Percentiles rank a stretch among this genome's conserved stretches.
These are phyloP conservation scores for Gynandropsis gynandra DNA, from an alignment of 345 rosid genomes.

Conservation along the genomic window DNA sequence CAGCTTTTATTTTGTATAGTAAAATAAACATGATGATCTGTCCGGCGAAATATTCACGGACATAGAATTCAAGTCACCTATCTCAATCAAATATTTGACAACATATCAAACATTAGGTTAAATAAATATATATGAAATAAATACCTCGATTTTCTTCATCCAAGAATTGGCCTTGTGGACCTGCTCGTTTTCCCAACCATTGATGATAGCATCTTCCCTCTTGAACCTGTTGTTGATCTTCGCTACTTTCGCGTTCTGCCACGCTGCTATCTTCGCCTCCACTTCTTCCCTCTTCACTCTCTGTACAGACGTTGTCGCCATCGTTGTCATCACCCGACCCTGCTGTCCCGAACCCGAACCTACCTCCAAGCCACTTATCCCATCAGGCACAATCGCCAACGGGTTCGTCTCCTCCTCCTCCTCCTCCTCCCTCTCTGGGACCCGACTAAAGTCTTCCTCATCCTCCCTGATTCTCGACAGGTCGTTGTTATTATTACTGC, in stretches of 20 bases:
- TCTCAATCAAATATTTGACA: too few relatives aligned
- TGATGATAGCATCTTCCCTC: conserved; percentile 86
- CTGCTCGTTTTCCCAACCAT: conserved; percentile 88
- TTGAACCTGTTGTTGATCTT: conserved; percentile 88
- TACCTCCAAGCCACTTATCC: conserved; percentile 26
- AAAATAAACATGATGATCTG: too few relatives aligned
- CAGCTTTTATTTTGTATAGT: too few relatives aligned
- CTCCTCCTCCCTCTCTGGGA: too few relatives aligned
- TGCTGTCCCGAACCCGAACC: conserved; percentile 23
- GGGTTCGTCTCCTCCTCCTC: conserved; percentile 67
- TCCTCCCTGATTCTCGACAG: conserved; percentile 72
- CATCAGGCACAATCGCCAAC: conserved; percentile 76
- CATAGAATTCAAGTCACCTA: too few relatives aligned
- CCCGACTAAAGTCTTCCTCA: too few relatives aligned
- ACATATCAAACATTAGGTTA: too few relatives aligned
- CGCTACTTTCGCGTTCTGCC: conserved; percentile 84
- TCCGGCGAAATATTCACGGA: too few relatives aligned
- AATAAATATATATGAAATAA: neutral
- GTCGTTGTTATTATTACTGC: conserved; percentile 19
- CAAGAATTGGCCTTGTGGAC: conserved; percentile 68
- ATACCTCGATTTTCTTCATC: conserved; percentile 95
- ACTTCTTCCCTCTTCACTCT: conserved; percentile 93
- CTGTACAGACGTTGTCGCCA: too few relatives aligned
- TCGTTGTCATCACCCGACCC: conserved; percentile 18
- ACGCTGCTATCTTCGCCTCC: conserved; percentile 81